Percentiles rank a stretch among this genome's conserved stretches.
These are phyloP conservation scores for Heterobasidion occidentale DNA, from an alignment of 1,284 basidiomycete species.

Conservation along the genomic window DNA sequence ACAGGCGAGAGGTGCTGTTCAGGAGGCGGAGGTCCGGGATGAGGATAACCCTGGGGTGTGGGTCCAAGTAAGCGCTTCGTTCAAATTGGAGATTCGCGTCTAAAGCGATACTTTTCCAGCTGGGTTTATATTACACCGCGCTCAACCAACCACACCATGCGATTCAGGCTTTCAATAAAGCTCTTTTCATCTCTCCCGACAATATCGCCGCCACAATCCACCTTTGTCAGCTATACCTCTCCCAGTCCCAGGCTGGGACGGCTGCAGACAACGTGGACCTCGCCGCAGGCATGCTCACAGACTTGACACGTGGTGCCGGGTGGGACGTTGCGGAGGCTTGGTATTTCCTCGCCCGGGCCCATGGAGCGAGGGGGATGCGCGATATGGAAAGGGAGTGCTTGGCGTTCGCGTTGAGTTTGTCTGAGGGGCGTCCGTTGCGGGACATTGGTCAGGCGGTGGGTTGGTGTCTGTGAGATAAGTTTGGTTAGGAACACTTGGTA, in stretches of 20 bases:
- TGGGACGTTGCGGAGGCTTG: slow-evolving; percentile 93
- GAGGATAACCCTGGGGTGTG: slow-evolving; percentile 86
- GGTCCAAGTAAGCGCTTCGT: slow-evolving; percentile 65
- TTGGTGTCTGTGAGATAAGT: slow-evolving; percentile 52
- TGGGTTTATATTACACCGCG: slow-evolving; percentile 70
- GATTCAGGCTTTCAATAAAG: slow-evolving; percentile 74
- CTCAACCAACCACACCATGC: slow-evolving; percentile 53
- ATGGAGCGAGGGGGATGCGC: slow-evolving; percentile 63
- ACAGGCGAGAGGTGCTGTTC: slow-evolving; percentile 84
- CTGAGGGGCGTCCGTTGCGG: slow-evolving; percentile 60
- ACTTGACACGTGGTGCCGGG: slow-evolving; percentile 56
- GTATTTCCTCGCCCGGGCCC: slow-evolving; percentile 81
- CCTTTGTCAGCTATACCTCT: slow-evolving; percentile 68
- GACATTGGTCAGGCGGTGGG: slow-evolving; percentile 59
- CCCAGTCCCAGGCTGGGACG: slow-evolving; percentile 18
- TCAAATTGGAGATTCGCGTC: not conserved
- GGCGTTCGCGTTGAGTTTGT: slow-evolving; percentile 62
- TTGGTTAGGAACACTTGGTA: not conserved
- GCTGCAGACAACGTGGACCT: slow-evolving; percentile 54
- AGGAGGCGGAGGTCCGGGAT: slow-evolving; percentile 90
- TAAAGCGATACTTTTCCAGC: slow-evolving; percentile 28
- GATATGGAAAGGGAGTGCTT: slow-evolving; percentile 73
- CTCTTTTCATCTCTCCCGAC: slow-evolving; percentile 71
- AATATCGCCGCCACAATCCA: slow-evolving; percentile 73
- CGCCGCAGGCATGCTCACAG: slow-evolving; percentile 59